Conservation (phyloP, 1,284 basidiomycete genomes). For the Malassezia sympodialis region DNA sequence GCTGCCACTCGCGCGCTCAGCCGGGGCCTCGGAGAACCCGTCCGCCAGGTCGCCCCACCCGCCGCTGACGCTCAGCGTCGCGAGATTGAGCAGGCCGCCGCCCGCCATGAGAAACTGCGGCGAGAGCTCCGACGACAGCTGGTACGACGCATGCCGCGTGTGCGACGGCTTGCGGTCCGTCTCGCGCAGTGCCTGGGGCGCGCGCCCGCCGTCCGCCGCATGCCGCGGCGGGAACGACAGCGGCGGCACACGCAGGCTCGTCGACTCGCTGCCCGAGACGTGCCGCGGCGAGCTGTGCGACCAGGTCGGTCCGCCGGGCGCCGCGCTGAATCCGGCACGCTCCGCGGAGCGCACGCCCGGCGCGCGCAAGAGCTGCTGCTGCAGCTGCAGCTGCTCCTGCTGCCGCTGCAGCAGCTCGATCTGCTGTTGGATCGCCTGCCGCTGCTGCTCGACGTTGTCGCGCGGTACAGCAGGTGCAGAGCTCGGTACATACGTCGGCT, state of each 20-base stretch:
- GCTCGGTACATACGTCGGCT: constrained; percentile 20
- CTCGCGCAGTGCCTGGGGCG: background rate
- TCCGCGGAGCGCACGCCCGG: constrained; percentile 67
- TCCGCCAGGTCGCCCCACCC: constrained; percentile 29
- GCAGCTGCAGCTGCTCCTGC: constrained; percentile 49
- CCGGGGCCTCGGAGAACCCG: background rate
- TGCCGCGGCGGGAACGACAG: background rate
- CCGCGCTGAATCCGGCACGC: constrained; percentile 53
- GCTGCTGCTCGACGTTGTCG: constrained; percentile 49
- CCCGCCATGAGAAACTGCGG: constrained; percentile 45
- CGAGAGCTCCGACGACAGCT: constrained; percentile 36
- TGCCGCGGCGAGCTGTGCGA: background rate
- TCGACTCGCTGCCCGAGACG: background rate
- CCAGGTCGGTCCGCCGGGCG: background rate
- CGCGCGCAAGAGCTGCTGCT: constrained; percentile 26
- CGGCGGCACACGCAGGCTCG: background rate
- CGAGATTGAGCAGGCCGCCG: constrained; percentile 39
- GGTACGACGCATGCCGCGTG: constrained; percentile 34
- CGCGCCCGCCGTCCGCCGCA: background rate
- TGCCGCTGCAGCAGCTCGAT: constrained; percentile 50
- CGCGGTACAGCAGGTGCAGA: constrained; percentile 18
- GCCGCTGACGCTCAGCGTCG: constrained; percentile 24
- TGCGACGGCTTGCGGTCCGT: background rate
- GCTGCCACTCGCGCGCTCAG: constrained; percentile 4
- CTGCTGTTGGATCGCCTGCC: constrained; percentile 50